Evolutionary conservation across 352 stramenopile species (phyloP), one percentile per base, ranked within the genome.

Genomic region (Phytopythium mirpurense): DNA sequence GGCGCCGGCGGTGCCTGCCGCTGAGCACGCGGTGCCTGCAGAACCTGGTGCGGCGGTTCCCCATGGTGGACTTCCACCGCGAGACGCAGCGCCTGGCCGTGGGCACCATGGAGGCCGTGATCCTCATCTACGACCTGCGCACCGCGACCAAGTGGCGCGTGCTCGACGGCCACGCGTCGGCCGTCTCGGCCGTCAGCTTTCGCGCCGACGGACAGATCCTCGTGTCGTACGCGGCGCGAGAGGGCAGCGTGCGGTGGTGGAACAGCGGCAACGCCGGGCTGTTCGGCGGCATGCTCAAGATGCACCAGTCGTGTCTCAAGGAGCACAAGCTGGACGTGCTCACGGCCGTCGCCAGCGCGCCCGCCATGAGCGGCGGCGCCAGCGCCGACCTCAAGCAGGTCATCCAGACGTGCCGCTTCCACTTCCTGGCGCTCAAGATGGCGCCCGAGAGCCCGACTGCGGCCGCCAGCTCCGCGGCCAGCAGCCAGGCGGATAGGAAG

Each of bases 121-220:
- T 96, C 41, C 51, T 96, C 29, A 90, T 96, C 44, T 96, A 94
- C 60, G 86, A 96, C 55, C 54, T 96, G 5, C 74, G 86, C 11
- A 96, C 83, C 0, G 83, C 84, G 2, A 96, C 83, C 19, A 96
- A 96, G 55, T 96, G 86, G 86, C 78, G 84, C 6, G 85, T 96
- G 16, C 51, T 96, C 7, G 83, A 95, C 24, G 86, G 86, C 16
- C 86, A 96, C 53, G 59, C 69, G 0, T 86, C 75, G 0, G 78
- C 81, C 0, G 57, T 96, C 12, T 92, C 83, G 1, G 84, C 84
- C 0, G 61, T 94, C 29, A 58, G 63, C 9, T 93, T 96, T 52
- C 80, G 83, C 14, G 49, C 45, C 1, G 83, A 94, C 37, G 83
- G 83, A 2, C 79, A 88, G 46, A 85, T 94, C 41, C 45, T 94